Evolutionary conservation across 176 grass and related monocot genomes (phyloP).

Genomic region (Carex scoparia): DNA sequence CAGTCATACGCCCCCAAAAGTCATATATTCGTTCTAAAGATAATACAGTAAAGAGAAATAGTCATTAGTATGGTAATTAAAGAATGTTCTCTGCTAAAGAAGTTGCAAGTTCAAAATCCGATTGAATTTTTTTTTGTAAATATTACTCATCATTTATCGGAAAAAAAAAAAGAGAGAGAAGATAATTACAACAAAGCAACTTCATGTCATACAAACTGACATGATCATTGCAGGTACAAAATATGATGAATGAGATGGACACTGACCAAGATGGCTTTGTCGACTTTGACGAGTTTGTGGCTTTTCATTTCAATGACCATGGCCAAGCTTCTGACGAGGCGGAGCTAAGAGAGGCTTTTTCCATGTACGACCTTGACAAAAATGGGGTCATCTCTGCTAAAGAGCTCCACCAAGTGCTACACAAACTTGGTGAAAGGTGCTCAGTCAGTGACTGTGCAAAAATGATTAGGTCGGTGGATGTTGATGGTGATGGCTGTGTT

Average conservation of each 20-base stretch:
- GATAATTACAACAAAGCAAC: neutral
- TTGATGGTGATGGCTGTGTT: conserved; percentile 72
- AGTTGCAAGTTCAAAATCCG: no score
- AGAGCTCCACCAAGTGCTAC: conserved; percentile 62
- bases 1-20: neutral
- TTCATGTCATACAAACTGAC: conserved; percentile 8
- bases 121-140: no score
- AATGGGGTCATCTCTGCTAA: conserved; percentile 63
- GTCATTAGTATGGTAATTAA: no score
- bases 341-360: conserved; percentile 66
- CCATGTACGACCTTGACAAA: conserved; percentile 60
- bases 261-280: conserved; percentile 65
- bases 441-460: conserved; percentile 46
- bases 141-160: no score
- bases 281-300: conserved; percentile 60
- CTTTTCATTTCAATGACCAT: conserved; percentile 41
- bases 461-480: conserved; percentile 72
- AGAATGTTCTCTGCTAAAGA: no score
- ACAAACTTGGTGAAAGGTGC: conserved; percentile 44
- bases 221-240: conserved; percentile 32
- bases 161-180: no score
- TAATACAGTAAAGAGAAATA: no score
- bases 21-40: no score
- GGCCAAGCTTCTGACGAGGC: conserved; percentile 24
- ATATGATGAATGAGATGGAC: conserved; percentile 90